Percentiles rank a stretch among this genome's conserved stretches.
phyloP scores from a whole-genome alignment of 805 yeast genomes.

The Candida tammaniensis region DNA sequence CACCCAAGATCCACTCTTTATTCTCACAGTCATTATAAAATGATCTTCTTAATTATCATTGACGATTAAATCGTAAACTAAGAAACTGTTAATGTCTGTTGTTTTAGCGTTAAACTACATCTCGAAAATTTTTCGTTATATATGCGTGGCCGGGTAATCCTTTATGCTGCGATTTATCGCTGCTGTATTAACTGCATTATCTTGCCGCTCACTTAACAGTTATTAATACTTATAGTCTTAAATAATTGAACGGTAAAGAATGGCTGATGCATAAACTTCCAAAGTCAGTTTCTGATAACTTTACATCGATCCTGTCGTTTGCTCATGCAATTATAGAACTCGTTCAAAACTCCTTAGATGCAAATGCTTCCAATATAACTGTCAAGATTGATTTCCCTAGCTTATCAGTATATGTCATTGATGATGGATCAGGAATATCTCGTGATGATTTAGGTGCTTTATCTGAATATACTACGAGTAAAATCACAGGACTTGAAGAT shows the following conservation, averaged over 20 bases:
- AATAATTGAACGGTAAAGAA: too few relatives aligned
- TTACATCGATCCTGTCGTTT: too few relatives aligned
- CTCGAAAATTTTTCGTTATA: too few relatives aligned
- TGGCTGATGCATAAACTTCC: too few relatives aligned
- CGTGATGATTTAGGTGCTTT: conserved; percentile 45
- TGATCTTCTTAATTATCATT: conserved; percentile 60
- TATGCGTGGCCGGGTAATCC: conserved; percentile 3
- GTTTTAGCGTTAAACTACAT: conserved; percentile 33
- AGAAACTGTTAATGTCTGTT: conserved; percentile 49
- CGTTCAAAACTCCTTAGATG: conserved; percentile 55
- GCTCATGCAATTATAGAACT: conserved; percentile 51
- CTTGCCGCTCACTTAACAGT: too few relatives aligned
- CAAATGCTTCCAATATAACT: conserved; percentile 40
- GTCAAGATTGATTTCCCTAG: conserved; percentile 32
- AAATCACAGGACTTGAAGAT: conserved; percentile 36
- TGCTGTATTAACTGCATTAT: too few relatives aligned
- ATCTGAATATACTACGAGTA: conserved; percentile 58
- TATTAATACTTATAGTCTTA: too few relatives aligned
- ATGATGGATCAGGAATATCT: conserved; percentile 71
- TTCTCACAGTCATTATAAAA: conserved; percentile 58
- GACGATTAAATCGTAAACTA: conserved; percentile 36
- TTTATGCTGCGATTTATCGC: too few relatives aligned
- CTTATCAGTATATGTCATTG: conserved; percentile 45
- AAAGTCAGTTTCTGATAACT: too few relatives aligned
- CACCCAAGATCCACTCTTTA: conserved; percentile 67